These are phyloP conservation scores for Pythium phragmiticola DNA, from an alignment of 352 stramenopile species.

Conservation along the genomic window DNA sequence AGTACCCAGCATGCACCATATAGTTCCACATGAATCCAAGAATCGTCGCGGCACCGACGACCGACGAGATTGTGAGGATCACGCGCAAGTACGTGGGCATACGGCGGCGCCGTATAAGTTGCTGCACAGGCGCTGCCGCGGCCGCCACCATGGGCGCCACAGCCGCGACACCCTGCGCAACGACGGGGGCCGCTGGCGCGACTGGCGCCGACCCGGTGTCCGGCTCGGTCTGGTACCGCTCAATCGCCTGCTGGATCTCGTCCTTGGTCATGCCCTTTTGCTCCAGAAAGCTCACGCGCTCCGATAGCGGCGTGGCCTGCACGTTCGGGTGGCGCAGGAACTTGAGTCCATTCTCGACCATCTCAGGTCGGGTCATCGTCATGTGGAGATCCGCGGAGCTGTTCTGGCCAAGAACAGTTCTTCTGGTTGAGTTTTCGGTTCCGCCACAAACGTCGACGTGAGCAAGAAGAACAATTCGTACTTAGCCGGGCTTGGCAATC, in stretches of 20 bases:
- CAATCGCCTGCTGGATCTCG: conserved; percentile 75
- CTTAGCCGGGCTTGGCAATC: neutral
- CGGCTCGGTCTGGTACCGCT: conserved; percentile 33
- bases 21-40: conserved; percentile 78
- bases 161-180: conserved; percentile 15
- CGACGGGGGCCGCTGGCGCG: conserved; percentile 13
- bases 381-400: neutral
- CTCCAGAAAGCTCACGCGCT: conserved; percentile 78
- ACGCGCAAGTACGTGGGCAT: conserved; percentile 65
- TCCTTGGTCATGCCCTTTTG: conserved; percentile 81
- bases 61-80: conserved; percentile 67
- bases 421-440: neutral
- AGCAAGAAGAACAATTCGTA: conserved; percentile 2
- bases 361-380: conserved; percentile 44
- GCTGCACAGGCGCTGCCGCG: conserved; percentile 40
- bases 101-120: conserved; percentile 34
- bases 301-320: conserved; percentile 74
- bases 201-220: conserved; percentile 7
- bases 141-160: conserved; percentile 50
- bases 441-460: conserved; percentile 5
- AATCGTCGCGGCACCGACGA: conserved; percentile 67
- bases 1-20: conserved; percentile 62
- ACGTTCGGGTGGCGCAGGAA: conserved; percentile 83
- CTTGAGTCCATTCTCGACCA: conserved; percentile 77
- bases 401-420: conserved; percentile 1